Base-by-base conservation (phyloP, 1,139 yeast species). In the Candida glucosophila region DNA sequence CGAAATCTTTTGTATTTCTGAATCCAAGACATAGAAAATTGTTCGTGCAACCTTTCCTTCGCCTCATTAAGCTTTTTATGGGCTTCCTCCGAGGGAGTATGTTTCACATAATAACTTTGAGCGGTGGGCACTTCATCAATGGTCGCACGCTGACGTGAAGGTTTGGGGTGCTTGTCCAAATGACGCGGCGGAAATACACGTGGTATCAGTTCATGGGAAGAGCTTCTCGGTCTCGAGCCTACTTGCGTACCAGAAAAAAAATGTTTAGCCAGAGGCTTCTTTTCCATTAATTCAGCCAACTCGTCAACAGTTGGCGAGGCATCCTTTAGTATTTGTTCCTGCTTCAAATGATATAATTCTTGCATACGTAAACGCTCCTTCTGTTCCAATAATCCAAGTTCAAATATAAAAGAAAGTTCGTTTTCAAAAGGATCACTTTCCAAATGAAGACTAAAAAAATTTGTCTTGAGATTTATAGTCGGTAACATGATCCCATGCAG, bases 11-110 rank as follows among this genome's bases (percentile, higher is more conserved):
- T 44, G 36, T 35, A 60, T 31, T 56, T 60, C 24, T 41, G 35
- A 15, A 80, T 66, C 97, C 97, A 88, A 0, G 92, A 72, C 12
- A 60, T 61, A 0, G 90, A 70, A 20, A 81, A 55, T 33, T 79
- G 72, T 26, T 40, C 34, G 22, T 62, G 51, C 12, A 68, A 52
- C 5, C 56, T 27, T 8, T 54, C 50, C 24, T 40, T 45, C 1
- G 75, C 73, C 4, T 42, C 29, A 5, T 44, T 45, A 5, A 70
- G 55, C 13, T 49, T 39, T 5, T 33, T 35, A 9, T 47, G 43
- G 0, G 60, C 61, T 25, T 55, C 54, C 17, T 41, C 42, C 17
- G 12, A 10, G 12, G 9, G 8, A n/a, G 7, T 7, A 7, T 19
- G 13, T 16, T n/a, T n/a, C n/a, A 16, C n/a, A n/a, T n/a, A n/a